A percentile compares a stretch with the other conserved stretches of the same genome.
Evolutionary conservation across 805 yeast genomes (phyloP).

Genomic region (Zygotorulaspora chibaensis): DNA sequence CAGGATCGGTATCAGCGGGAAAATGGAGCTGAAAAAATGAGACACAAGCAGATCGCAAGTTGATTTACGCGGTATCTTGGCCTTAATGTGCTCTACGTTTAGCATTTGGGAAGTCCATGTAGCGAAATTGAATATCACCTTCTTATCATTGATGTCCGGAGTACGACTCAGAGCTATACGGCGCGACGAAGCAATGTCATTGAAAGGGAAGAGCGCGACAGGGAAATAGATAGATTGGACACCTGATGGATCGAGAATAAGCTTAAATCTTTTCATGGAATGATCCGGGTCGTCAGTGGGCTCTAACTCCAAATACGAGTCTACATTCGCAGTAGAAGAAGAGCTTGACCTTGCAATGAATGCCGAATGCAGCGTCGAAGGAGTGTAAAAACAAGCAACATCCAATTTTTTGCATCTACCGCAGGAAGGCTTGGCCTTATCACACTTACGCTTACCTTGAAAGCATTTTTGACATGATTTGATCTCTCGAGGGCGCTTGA

Average conservation of each 20-base stretch:
- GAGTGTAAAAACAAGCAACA: not conserved
- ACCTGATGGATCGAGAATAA: not conserved
- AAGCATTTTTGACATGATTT: not conserved
- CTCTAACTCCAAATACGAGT: not conserved
- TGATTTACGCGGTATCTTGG: not conserved
- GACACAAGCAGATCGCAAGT: not conserved
- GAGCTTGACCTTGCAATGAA: not conserved
- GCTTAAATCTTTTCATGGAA: conserved; percentile 1
- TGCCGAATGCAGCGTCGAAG: not conserved
- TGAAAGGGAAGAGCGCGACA: not conserved
- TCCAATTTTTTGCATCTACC: not conserved
- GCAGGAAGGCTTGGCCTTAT: not conserved
- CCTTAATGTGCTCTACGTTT: not conserved
- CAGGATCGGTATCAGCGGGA: not conserved
- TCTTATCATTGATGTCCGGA: not conserved
- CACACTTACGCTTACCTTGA: not conserved
- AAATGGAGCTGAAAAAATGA: not conserved
- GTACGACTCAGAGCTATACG: not conserved
- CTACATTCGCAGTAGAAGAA: not conserved
- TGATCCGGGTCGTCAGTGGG: not conserved
- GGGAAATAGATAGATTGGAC: not conserved
- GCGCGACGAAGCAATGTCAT: not conserved
- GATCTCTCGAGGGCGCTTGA: not conserved
- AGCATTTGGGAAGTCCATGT: not conserved
- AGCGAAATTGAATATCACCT: not conserved